Evolutionary conservation across 1,139 yeast genomes (phyloP).

Genomic region (Yarrowia galli): DNA sequence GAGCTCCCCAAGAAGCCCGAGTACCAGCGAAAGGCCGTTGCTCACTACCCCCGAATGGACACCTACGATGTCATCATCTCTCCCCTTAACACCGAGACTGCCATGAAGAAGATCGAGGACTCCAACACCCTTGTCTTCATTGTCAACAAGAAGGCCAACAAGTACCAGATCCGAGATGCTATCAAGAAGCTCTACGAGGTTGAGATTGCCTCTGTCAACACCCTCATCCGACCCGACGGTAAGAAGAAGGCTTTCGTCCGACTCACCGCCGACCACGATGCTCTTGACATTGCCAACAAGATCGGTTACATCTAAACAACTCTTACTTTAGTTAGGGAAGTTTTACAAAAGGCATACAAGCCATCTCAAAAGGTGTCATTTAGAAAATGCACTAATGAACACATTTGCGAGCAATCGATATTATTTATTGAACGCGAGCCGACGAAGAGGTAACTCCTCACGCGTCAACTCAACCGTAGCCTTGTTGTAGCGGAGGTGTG

Average conservation of each 20-base stretch:
- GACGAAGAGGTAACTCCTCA: constrained; percentile 10
- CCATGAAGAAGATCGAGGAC: constrained; percentile 99
- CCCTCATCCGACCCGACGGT: constrained; percentile 98
- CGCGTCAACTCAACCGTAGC: constrained; percentile 35
- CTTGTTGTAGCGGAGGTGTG: constrained; percentile 10
- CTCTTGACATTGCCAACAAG: constrained; percentile 99
- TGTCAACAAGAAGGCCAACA: constrained; percentile 96
- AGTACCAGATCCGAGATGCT: constrained; percentile 97
- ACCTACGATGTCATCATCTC: constrained; percentile 93
- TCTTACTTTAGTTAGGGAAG: constrained; percentile 6
- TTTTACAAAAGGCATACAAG: constrained; percentile 3
- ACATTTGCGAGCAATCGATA: constrained; percentile 36
- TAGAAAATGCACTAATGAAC: constrained; percentile 36
- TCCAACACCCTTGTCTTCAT: constrained; percentile 99
- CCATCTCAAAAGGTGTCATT: constrained; percentile 28
- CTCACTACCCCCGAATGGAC: constrained; percentile 97
- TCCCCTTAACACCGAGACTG: constrained; percentile 98
- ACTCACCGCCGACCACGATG: constrained; percentile 99
- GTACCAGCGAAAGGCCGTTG: constrained; percentile 95
- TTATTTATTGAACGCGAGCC: constrained; percentile 37
- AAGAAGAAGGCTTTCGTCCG: constrained; percentile 99
- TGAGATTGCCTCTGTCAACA: constrained; percentile 92
- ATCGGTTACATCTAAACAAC: constrained; percentile 88
- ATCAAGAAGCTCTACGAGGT: constrained; percentile 98
- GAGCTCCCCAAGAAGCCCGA: constrained; percentile 92